A percentile compares a stretch with the other conserved stretches of the same genome.
phyloP scores from a whole-genome alignment of 768 basidiomycete species.

The Suillus lakei region DNA sequence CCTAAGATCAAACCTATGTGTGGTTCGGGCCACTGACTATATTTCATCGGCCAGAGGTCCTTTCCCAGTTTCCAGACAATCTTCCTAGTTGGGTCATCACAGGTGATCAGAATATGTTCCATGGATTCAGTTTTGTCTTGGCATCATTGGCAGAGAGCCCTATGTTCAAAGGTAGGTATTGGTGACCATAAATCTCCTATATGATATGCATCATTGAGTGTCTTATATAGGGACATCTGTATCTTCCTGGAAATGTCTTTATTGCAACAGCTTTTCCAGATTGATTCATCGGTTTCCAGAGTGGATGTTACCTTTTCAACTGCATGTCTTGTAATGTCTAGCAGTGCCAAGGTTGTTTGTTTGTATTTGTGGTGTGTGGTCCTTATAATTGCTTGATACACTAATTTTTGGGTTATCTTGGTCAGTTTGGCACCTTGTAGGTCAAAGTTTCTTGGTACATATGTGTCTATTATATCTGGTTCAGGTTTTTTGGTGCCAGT shows the following conservation, averaged over 20 bases:
- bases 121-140: no score
- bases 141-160: constrained; percentile 23
- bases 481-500: constrained; percentile 4
- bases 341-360: constrained; percentile 8
- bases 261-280: constrained; percentile 13
- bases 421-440: constrained; percentile 20
- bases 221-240: constrained; percentile 23
- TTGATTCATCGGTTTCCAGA: constrained; percentile 8
- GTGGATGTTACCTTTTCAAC: constrained; percentile 2
- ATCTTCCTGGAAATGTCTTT: constrained; percentile 16
- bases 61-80: no score
- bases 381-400: constrained; percentile 19
- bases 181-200: constrained; percentile 35
- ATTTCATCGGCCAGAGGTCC: no score
- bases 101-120: constrained; percentile 27
- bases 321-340: constrained; percentile 10
- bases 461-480: constrained; percentile 7
- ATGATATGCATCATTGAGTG: constrained; percentile 24
- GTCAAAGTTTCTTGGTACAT: constrained; percentile 3
- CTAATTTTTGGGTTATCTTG: constrained; percentile 19
- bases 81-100: no score
- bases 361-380: constrained; percentile 1
- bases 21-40: no score
- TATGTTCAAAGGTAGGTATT: constrained; percentile 17
- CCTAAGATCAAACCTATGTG: no score